phyloP scores from a whole-genome alignment of 1,284 basidiomycete genomes.

The Austroboletus niveus region DNA sequence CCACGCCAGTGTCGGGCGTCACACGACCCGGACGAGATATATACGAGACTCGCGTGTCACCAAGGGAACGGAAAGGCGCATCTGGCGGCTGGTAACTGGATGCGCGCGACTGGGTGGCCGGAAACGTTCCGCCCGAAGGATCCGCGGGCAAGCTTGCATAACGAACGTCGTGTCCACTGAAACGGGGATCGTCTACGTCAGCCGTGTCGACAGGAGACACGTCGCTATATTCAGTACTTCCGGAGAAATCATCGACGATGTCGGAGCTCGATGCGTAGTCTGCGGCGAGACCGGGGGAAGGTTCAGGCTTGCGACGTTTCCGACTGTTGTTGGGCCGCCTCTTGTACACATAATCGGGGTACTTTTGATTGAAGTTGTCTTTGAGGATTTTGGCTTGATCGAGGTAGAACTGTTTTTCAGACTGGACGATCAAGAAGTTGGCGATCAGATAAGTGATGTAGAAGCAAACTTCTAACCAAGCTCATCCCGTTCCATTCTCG shows the following conservation, averaged over 20 bases:
- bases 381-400: conserved; percentile 81
- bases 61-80: conserved; percentile 23
- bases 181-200: conserved; percentile 23
- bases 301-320: conserved; percentile 60
- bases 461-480: conserved; percentile 43
- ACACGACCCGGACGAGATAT: conserved; percentile 26
- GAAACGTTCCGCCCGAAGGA: conserved; percentile 16
- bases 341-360: conserved; percentile 84
- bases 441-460: conserved; percentile 19
- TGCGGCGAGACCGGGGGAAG: conserved; percentile 15
- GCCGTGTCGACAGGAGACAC: conserved; percentile 30
- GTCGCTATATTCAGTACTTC: conserved; percentile 27
- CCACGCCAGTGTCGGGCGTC: conserved; percentile 27
- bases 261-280: conserved; percentile 26
- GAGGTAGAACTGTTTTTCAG: conserved; percentile 80
- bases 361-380: conserved; percentile 79
- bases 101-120: conserved; percentile 16
- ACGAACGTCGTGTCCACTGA: conserved; percentile 19
- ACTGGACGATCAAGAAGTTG: conserved; percentile 38
- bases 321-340: conserved; percentile 81
- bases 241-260: conserved; percentile 23
- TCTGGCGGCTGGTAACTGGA: conserved; percentile 30
- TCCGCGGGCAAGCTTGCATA: conserved; percentile 27
- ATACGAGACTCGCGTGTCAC: conserved; percentile 30
- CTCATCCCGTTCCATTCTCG: conserved; percentile 78